Evolutionary conservation across 495 filamentous ascomycete species (phyloP).

Genomic region (Penicillium ochrochloron): DNA sequence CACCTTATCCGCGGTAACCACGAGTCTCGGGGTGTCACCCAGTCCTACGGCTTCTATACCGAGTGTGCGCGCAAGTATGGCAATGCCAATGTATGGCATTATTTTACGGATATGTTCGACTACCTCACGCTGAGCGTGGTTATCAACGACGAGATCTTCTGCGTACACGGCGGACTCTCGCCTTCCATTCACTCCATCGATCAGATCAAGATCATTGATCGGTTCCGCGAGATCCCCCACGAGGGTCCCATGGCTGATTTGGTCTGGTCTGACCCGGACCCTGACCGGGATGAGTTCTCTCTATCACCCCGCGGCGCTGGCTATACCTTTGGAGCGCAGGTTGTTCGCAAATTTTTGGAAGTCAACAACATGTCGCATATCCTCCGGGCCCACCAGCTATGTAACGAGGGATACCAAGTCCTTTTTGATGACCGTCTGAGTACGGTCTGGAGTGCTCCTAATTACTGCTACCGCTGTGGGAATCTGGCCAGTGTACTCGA

Average conservation of each 20-base stretch:
- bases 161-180: slow-evolving; percentile 93
- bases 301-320: slow-evolving; percentile 92
- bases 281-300: slow-evolving; percentile 94
- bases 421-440: slow-evolving; percentile 92
- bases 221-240: slow-evolving; percentile 96
- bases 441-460: slow-evolving; percentile 97
- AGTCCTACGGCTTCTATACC: slow-evolving; percentile 99
- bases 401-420: slow-evolving; percentile 95
- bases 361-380: slow-evolving; percentile 98
- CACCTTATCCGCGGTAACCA: slow-evolving; percentile 96
- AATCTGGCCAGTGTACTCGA: slow-evolving; percentile 97
- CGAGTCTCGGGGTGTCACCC: slow-evolving; percentile 94
- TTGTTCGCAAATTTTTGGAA: slow-evolving; percentile 95
- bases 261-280: slow-evolving; percentile 96
- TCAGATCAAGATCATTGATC: slow-evolving; percentile 99
- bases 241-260: slow-evolving; percentile 99
- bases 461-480: slow-evolving; percentile 95
- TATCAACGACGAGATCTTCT: slow-evolving; percentile 98
- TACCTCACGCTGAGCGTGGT: slow-evolving; percentile 95
- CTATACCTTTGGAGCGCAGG: slow-evolving; percentile 95
- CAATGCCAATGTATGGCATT: slow-evolving; percentile 98
- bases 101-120: slow-evolving; percentile 99
- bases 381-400: slow-evolving; percentile 92
- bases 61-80: slow-evolving; percentile 98
- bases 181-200: slow-evolving; percentile 98